phyloP scores from a whole-genome alignment of 352 stramenopile species.

The Phytophthora crassamura region DNA sequence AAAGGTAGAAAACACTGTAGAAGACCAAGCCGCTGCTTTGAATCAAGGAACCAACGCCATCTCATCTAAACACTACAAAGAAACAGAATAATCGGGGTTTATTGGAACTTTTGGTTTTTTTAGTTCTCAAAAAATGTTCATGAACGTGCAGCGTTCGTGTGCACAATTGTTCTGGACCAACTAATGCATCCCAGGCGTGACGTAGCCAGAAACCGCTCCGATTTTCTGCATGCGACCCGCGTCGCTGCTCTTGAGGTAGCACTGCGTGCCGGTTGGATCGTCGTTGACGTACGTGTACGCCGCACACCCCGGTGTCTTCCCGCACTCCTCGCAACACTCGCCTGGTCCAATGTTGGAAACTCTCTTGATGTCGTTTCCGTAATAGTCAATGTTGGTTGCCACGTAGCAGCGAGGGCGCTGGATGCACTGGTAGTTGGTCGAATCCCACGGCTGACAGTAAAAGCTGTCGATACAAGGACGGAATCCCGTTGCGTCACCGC shows the following conservation, averaged over 20 bases:
- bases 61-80: neutral
- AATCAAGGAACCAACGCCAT: neutral
- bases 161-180: too few species aligned
- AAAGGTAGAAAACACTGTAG: slow-evolving; percentile 37
- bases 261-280: slow-evolving; percentile 24
- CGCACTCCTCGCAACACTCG: slow-evolving; percentile 54
- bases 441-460: slow-evolving; percentile 43
- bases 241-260: slow-evolving; percentile 37
- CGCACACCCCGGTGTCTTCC: slow-evolving; percentile 40
- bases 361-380: slow-evolving; percentile 44
- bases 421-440: slow-evolving; percentile 42
- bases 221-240: slow-evolving; percentile 24
- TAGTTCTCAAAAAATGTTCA: neutral
- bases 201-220: slow-evolving; percentile 35
- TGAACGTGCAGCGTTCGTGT: too few species aligned
- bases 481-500: slow-evolving; percentile 21
- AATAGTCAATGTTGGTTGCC: slow-evolving; percentile 46
- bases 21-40: slow-evolving; percentile 1
- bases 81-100: too few species aligned
- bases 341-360: slow-evolving; percentile 29
- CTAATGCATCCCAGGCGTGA: slow-evolving; percentile 9
- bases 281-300: slow-evolving; percentile 57
- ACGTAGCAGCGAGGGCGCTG: slow-evolving; percentile 34
- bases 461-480: slow-evolving; percentile 17
- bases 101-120: too few species aligned